Evolutionary conservation across 495 filamentous ascomycete species (phyloP), one percentile per base, ranked within the genome.

Genomic region (Aspergillus egyptiacus): DNA sequence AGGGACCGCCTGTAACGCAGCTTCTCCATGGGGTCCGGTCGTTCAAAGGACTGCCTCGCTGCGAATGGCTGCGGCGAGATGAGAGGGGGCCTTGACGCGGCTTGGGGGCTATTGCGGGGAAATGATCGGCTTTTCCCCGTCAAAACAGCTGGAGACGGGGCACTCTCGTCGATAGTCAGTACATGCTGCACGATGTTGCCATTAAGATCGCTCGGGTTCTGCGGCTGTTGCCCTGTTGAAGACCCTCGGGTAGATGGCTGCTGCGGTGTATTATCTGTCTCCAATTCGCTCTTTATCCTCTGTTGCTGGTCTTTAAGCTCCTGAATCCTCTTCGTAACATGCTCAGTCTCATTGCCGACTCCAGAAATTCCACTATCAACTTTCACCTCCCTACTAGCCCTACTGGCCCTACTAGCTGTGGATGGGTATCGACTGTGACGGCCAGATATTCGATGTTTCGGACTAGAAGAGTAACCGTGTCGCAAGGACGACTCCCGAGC

Each of bases 401-500:
- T 71, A 45, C 64, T 73, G 30, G 59, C 64, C n/a, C 28, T 6
- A 31, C 28, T 31, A 8, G 28, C 28, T n/a, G 60, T 62, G 11
- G 67, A 70, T 13, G 67, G 55, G 55, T 69, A 68, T 53, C 71
- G 58, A 56, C 61, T 65, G 48, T 71, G 65, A 28, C 66, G 71
- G 30, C 55, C 48, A 22, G 70, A 63, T 49, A 58, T 62, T 25
- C 55, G 61, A 22, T 64, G 63, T 45, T 62, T 69, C 7, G 69
- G 63, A 41, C 63, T 58, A 6, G 62, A 64, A 18, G 65, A 68
- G 34, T 64, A 65, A 22, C 64, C 74, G 52, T 85, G 84, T 32
- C 83, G 71, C 31, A 87, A 59, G 6, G 83, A 87, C 1, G 84
- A 87, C 39, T 86, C 83, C 45, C 84, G 72, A 3, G 76, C 70